Conservation (phyloP, 164 flowering plant genomes). For the Paratinospora sagittata region DNA sequence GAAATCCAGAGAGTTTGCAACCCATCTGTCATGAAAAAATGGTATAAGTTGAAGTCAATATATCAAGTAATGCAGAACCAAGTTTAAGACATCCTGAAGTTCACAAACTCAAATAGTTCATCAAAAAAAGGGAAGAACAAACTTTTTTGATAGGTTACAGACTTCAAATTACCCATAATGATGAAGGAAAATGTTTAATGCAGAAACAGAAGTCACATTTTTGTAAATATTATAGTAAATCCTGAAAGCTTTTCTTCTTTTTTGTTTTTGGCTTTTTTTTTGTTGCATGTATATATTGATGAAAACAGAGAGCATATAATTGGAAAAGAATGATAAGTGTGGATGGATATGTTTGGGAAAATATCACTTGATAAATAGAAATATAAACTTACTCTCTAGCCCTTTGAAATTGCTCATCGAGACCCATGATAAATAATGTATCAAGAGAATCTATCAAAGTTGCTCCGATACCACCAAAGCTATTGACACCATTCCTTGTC, state of each 20-base stretch:
- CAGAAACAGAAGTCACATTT: too few species aligned
- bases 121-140: too few species aligned
- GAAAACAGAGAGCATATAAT: not conserved
- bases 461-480: conserved; percentile 99
- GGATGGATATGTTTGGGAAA: not conserved
- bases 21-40: conserved; percentile 67
- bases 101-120: too few species aligned
- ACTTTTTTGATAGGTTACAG: too few species aligned
- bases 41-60: conserved; percentile 4
- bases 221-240: too few species aligned
- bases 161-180: too few species aligned
- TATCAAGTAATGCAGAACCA: not conserved
- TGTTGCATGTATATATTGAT: not conserved
- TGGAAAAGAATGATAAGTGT: not conserved
- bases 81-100: too few species aligned
- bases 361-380: not conserved
- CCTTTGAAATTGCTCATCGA: conserved; percentile 81
- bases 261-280: too few species aligned
- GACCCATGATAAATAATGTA: conserved; percentile 93
- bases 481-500: conserved; percentile 74
- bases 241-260: too few species aligned
- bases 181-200: too few species aligned
- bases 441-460: conserved; percentile 89
- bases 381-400: conserved; percentile 81
- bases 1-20: conserved; percentile 86